Percentiles rank a stretch among this genome's conserved stretches.
These are phyloP conservation scores for Thalassiosira profunda DNA, from an alignment of 108 stramenopile species.

Conservation along the genomic window DNA sequence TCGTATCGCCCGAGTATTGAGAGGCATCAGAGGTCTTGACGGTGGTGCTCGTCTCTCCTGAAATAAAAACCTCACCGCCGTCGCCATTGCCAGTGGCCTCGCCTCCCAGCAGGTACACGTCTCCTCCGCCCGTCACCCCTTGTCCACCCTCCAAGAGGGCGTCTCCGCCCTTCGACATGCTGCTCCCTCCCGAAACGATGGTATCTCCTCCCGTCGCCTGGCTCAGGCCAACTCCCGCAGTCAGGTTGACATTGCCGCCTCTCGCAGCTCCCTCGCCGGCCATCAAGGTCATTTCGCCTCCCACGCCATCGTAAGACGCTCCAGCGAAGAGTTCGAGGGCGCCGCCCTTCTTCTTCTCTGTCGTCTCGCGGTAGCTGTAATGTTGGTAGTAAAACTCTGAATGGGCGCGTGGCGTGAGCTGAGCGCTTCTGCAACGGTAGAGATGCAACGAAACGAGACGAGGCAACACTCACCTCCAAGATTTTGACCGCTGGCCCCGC, in stretches of 20 bases:
- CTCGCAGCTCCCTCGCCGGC: conserved; percentile 12
- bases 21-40: too few species aligned
- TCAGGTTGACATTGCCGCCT: conserved; percentile 30
- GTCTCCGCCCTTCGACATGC: conserved; percentile 18
- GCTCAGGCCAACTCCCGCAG: conserved; percentile 11
- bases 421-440: too few species aligned
- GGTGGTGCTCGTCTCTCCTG: background rate
- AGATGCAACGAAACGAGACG: too few species aligned
- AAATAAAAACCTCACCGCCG: conserved; percentile 1
- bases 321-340: conserved; percentile 27
- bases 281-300: conserved; percentile 18
- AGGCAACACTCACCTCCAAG: too few species aligned
- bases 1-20: conserved; percentile 7
- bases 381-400: too few species aligned
- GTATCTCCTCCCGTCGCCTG: conserved; percentile 9
- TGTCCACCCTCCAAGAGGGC: conserved; percentile 12
- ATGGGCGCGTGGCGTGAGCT: too few species aligned
- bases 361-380: background rate
- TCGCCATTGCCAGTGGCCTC: background rate
- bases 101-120: conserved; percentile 22
- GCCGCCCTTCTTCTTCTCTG: conserved; percentile 2
- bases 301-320: conserved; percentile 24
- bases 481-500: conserved; percentile 8
- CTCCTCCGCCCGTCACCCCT: conserved; percentile 18
- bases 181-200: conserved; percentile 11